These are phyloP conservation scores for Zizania palustris DNA, from an alignment of 202 grass and related monocot species.

Conservation along the genomic window DNA sequence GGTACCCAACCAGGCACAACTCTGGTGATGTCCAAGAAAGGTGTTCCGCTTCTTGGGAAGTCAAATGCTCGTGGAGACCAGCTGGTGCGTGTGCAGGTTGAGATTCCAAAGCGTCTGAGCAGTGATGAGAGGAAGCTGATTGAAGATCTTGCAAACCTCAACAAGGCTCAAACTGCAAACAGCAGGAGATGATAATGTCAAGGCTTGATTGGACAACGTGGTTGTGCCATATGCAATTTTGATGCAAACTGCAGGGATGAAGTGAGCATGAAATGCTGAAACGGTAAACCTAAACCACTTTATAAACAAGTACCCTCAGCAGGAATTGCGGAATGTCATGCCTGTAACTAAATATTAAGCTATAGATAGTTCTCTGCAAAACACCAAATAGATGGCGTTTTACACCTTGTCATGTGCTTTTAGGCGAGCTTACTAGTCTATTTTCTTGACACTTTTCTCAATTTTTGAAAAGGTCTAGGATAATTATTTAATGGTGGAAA, in stretches of 20 bases:
- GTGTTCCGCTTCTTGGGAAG: constrained; percentile 87
- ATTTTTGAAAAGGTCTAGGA: constrained; percentile 37
- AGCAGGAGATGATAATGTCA: constrained; percentile 43
- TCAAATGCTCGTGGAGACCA: constrained; percentile 81
- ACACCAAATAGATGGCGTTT: constrained; percentile 41
- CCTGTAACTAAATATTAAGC: constrained; percentile 37
- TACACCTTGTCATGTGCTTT: constrained; percentile 29
- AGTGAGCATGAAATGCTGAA: neutral
- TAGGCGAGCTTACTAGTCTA: constrained; percentile 44
- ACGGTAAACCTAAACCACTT: neutral
- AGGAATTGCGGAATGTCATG: constrained; percentile 18
- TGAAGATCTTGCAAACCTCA: constrained; percentile 84
- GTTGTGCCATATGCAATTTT: constrained; percentile 50
- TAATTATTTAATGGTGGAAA: constrained; percentile 3
- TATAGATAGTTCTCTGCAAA: constrained; percentile 28
- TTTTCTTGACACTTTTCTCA: constrained; percentile 35
- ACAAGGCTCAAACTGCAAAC: constrained; percentile 63
- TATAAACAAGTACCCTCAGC: constrained; percentile 2
- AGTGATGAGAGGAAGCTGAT: constrained; percentile 87
- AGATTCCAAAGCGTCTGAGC: constrained; percentile 92
- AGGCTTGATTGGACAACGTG: constrained; percentile 19
- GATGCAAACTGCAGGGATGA: constrained; percentile 49
- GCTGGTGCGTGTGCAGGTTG: constrained; percentile 90
- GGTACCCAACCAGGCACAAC: constrained; percentile 93
- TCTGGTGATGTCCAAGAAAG: constrained; percentile 97